phyloP scores from a whole-genome alignment of 495 filamentous ascomycete species.

The Penicillium samsonianum region DNA sequence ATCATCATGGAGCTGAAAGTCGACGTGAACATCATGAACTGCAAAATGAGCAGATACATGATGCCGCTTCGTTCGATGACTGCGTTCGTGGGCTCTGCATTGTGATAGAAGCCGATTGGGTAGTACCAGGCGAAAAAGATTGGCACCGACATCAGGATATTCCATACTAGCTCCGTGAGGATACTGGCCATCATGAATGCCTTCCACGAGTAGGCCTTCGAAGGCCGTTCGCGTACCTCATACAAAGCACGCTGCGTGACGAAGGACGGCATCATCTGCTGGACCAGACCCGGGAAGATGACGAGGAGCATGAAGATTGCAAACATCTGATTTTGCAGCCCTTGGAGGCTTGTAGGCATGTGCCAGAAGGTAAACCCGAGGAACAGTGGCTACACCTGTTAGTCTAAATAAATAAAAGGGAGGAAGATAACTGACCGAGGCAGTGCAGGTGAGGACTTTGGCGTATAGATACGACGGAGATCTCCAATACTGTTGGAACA shows the following conservation, averaged over 20 bases:
- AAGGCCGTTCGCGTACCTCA: slow-evolving; percentile 81
- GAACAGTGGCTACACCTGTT: slow-evolving; percentile 61
- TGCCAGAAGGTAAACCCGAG: slow-evolving; percentile 89
- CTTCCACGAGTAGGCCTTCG: slow-evolving; percentile 80
- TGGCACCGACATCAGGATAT: slow-evolving; percentile 65
- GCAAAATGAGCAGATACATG: slow-evolving; percentile 60
- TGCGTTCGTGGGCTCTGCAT: slow-evolving; percentile 59
- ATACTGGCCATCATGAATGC: slow-evolving; percentile 81
- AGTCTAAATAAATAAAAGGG: background rate
- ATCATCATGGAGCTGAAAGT: slow-evolving; percentile 63
- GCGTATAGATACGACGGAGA: slow-evolving; percentile 85
- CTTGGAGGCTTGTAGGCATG: slow-evolving; percentile 67
- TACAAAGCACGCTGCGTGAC: slow-evolving; percentile 76
- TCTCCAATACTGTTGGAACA: slow-evolving; percentile 90
- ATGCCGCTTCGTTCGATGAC: slow-evolving; percentile 61
- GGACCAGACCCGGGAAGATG: slow-evolving; percentile 72
- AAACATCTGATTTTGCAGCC: slow-evolving; percentile 87
- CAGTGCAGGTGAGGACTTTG: slow-evolving; percentile 56
- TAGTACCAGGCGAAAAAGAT: slow-evolving; percentile 81
- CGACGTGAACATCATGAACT: slow-evolving; percentile 51
- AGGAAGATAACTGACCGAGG: slow-evolving; percentile 30
- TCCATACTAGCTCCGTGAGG: slow-evolving; percentile 74
- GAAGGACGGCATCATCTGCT: slow-evolving; percentile 87
- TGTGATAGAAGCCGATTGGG: slow-evolving; percentile 72
- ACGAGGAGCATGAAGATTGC: slow-evolving; percentile 80